These are phyloP conservation scores for Neonectria ditissima DNA, from an alignment of 2,329 filamentous ascomycete species.

Conservation along the genomic window DNA sequence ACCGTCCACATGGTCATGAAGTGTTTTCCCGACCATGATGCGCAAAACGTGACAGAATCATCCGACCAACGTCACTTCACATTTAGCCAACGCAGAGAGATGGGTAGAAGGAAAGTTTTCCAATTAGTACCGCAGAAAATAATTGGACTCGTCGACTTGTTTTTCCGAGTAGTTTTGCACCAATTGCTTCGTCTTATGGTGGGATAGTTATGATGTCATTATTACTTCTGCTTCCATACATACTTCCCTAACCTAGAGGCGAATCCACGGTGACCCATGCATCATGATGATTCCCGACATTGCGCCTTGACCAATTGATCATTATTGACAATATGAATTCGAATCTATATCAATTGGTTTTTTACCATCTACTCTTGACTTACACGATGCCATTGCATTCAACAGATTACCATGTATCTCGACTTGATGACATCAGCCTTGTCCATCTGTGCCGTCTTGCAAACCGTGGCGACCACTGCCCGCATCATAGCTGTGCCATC, in stretches of 20 bases:
- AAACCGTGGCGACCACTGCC: too few species aligned
- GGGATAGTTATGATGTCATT: neutral
- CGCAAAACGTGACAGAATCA: too few species aligned
- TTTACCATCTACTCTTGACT: constrained; percentile 3
- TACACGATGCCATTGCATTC: constrained; percentile 12
- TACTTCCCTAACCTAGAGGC: neutral
- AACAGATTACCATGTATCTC: neutral
- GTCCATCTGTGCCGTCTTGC: neutral
- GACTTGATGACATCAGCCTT: neutral
- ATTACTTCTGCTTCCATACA: too few species aligned
- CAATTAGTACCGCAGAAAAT: neutral
- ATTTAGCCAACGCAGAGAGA: neutral
- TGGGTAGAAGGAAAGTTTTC: neutral
- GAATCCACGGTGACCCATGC: neutral
- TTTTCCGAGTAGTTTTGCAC: neutral
- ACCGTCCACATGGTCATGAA: too few species aligned
- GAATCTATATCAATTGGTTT: neutral
- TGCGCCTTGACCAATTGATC: neutral
- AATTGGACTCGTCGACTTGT: neutral
- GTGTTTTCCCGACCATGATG: too few species aligned
- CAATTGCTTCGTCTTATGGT: neutral
- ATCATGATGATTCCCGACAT: neutral
- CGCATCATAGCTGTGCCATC: constrained; percentile 42
- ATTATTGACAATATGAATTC: neutral
- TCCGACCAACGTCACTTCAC: too few species aligned